phyloP scores from a whole-genome alignment of 2,329 filamentous ascomycete species.

The Aspergillus fumigatus region DNA sequence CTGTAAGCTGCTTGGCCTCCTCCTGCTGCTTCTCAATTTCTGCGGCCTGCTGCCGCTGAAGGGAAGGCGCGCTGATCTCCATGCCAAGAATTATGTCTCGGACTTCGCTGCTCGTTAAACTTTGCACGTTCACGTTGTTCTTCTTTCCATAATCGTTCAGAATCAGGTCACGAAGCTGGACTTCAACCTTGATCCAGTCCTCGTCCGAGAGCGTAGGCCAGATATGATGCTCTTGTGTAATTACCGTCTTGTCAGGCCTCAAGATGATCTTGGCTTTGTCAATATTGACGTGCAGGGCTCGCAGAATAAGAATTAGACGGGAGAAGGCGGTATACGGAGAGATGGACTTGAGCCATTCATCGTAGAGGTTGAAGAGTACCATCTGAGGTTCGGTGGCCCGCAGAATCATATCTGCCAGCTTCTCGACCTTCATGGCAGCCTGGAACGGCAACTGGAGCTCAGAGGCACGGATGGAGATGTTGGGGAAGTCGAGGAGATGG shows the following conservation, averaged over 20 bases:
- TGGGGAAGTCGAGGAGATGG: conserved; percentile 95
- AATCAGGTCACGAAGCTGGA: conserved; percentile 89
- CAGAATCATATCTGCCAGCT: conserved; percentile 97
- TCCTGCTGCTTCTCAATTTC: conserved; percentile 99
- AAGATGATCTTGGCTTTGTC: conserved; percentile 97
- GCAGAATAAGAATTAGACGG: conserved; percentile 84
- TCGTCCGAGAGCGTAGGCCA: conserved; percentile 94
- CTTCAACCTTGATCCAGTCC: conserved; percentile 99
- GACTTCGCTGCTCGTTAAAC: conserved; percentile 93
- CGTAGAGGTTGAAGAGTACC: conserved; percentile 98
- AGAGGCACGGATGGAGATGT: conserved; percentile 96
- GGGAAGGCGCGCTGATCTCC: conserved; percentile 96
- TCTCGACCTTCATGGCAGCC: conserved; percentile 99
- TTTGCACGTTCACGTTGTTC: conserved; percentile 98
- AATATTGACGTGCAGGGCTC: conserved; percentile 93
- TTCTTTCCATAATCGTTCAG: conserved; percentile 99
- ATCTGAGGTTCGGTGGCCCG: conserved; percentile 98
- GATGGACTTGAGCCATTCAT: conserved; percentile 98
- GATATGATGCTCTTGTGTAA: conserved; percentile 98
- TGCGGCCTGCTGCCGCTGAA: conserved; percentile 96
- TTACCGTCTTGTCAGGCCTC: conserved; percentile 94
- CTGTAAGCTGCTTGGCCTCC: conserved; percentile 92
- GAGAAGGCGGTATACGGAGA: conserved; percentile 99
- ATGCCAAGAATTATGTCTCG: conserved; percentile 98
- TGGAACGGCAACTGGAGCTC: conserved; percentile 98